phyloP scores from a whole-genome alignment of 2,329 filamentous ascomycete species.

The Ramularia endophylla region DNA sequence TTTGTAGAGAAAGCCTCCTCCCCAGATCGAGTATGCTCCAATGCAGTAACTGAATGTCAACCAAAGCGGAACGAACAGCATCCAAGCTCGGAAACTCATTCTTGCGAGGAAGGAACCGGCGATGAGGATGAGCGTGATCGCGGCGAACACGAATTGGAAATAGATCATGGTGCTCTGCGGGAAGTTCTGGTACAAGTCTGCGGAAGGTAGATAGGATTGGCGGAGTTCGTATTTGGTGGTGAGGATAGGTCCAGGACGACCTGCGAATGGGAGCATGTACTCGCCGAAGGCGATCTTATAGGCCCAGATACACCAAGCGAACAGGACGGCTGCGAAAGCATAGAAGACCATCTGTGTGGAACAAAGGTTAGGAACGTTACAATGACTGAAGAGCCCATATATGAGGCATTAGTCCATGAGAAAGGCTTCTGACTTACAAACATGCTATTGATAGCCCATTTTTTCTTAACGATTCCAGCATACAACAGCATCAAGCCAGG shows the following conservation, averaged over 20 bases:
- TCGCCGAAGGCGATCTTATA: slow-evolving; percentile 46
- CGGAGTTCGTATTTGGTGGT: slow-evolving; percentile 40
- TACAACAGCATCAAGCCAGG: too few species aligned
- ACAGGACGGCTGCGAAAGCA: slow-evolving; percentile 43
- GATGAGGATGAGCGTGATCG: slow-evolving; percentile 45
- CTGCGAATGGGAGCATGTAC: slow-evolving; percentile 47
- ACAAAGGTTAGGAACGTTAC: too few species aligned
- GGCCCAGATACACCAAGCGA: slow-evolving; percentile 47
- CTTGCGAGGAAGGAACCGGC: slow-evolving; percentile 44
- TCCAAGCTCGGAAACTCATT: slow-evolving; percentile 49
- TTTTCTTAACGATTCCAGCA: too few species aligned
- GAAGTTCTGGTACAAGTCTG: slow-evolving; percentile 38
- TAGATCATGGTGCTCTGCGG: slow-evolving; percentile 47
- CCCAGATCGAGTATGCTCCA: too few species aligned
- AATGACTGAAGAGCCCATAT: too few species aligned
- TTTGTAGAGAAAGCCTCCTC: too few species aligned
- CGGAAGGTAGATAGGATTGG: slow-evolving; percentile 40
- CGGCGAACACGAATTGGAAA: slow-evolving; percentile 50
- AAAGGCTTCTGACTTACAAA: too few species aligned
- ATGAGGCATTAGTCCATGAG: too few species aligned
- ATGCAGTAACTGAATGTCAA: too few species aligned
- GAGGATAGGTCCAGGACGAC: slow-evolving; percentile 42
- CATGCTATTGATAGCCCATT: too few species aligned
- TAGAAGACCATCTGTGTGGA: slow-evolving; percentile 52
- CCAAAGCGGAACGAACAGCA: too few species aligned